phyloP scores from a whole-genome alignment of 2,329 filamentous ascomycete species.

The Rutstroemia sydowiana region DNA sequence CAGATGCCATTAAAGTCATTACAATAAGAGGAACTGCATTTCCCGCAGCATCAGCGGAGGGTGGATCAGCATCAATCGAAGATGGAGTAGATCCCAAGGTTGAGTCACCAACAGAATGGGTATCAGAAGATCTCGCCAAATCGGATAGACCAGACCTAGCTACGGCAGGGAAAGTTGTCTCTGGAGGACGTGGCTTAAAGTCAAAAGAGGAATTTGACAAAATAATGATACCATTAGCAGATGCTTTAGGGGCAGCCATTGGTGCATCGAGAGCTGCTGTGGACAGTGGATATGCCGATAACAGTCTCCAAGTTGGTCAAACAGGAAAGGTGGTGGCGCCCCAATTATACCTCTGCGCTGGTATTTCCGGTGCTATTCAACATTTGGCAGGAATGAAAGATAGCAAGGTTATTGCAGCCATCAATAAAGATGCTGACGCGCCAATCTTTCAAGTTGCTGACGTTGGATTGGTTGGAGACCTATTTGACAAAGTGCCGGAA shows the following conservation, averaged over 20 bases:
- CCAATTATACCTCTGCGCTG: constrained; percentile 88
- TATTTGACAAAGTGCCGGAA: constrained; percentile 94
- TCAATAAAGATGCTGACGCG: constrained; percentile 96
- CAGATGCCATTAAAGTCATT: constrained; percentile 77
- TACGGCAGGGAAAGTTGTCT: constrained; percentile 84
- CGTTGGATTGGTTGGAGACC: constrained; percentile 87
- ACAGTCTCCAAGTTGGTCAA: constrained; percentile 95
- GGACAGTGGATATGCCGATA: constrained; percentile 95
- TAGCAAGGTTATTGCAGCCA: constrained; percentile 97
- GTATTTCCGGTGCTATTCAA: constrained; percentile 95
- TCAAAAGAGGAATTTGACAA: constrained; percentile 97
- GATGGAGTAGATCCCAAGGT: constrained; percentile 79
- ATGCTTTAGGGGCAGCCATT: constrained; percentile 89
- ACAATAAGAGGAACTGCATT: constrained; percentile 94
- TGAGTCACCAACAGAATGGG: constrained; percentile 71
- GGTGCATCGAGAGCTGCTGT: constrained; percentile 92
- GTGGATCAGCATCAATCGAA: constrained; percentile 68
- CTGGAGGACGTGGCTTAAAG: constrained; percentile 88
- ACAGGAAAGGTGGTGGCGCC: constrained; percentile 98
- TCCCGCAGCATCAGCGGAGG: constrained; percentile 61
- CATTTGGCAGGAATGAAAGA: constrained; percentile 99
- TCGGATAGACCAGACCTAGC: constrained; percentile 90
- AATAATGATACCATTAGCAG: constrained; percentile 85
- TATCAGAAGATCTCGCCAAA: constrained; percentile 87
- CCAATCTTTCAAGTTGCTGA: constrained; percentile 98